Percentiles rank a stretch among this genome's conserved stretches.
Conservation (phyloP, 2,329 filamentous ascomycete species). For the Xylaria sp. region DNA sequence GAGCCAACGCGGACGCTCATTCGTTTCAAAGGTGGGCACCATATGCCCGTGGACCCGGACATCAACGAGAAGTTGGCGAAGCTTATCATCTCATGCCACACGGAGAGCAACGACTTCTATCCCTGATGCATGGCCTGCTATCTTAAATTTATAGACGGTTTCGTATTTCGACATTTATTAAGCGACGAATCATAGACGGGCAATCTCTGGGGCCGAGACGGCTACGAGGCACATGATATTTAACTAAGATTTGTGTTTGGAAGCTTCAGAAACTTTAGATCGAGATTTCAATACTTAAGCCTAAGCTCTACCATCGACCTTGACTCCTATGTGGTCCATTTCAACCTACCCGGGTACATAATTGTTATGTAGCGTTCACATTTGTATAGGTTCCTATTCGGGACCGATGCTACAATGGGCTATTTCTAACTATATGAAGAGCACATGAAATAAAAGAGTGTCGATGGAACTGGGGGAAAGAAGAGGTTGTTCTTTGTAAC, state of each 20-base stretch:
- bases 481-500: too few relatives aligned
- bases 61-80: slow-evolving; percentile 30
- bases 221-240: neutral
- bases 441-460: too few relatives aligned
- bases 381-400: neutral
- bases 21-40: slow-evolving; percentile 32
- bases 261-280: neutral
- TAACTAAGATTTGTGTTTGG: neutral
- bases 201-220: neutral
- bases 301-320: neutral
- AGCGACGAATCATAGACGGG: slow-evolving; percentile 2
- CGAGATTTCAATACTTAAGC: neutral
- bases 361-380: neutral
- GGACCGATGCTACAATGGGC: neutral
- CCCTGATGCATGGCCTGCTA: neutral
- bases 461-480: too few relatives aligned
- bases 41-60: slow-evolving; percentile 32
- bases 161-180: neutral
- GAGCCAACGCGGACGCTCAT: slow-evolving; percentile 25
- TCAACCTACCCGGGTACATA: too few relatives aligned
- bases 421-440: too few relatives aligned
- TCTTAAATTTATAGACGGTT: slow-evolving; percentile 5
- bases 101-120: slow-evolving; percentile 21
- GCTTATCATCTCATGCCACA: slow-evolving; percentile 26
- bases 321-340: neutral